These are phyloP conservation scores for Fusarium longipes DNA, from an alignment of 2,329 filamentous ascomycete genomes.

Conservation along the genomic window DNA sequence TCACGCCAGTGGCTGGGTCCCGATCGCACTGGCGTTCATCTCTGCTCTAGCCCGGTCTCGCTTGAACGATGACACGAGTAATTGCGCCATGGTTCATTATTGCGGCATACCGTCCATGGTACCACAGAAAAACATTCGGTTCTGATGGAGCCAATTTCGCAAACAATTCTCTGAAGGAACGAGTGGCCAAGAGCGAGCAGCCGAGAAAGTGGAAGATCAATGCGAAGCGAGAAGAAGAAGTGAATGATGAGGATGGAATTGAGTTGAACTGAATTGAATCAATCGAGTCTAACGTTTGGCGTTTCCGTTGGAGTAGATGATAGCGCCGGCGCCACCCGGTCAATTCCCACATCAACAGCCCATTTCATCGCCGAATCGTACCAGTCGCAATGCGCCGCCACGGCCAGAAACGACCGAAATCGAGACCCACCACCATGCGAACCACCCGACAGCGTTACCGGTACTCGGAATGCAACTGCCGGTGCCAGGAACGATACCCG, in stretches of 20 bases:
- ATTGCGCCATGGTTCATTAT: slow-evolving; percentile 18
- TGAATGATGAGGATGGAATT: slow-evolving; percentile 16
- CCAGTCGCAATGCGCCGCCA: slow-evolving; percentile 41
- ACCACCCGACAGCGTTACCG: slow-evolving; percentile 24
- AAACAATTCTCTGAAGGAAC: slow-evolving; percentile 1
- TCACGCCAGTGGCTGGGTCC: slow-evolving; percentile 46
- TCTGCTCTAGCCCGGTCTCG: slow-evolving; percentile 5
- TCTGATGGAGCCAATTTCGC: slow-evolving; percentile 11
- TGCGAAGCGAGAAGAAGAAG: background rate
- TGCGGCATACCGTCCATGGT: slow-evolving; percentile 1
- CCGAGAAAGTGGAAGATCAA: slow-evolving; percentile 4
- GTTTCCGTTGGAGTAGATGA: slow-evolving; percentile 40
- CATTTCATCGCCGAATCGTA: slow-evolving; percentile 47
- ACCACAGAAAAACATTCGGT: slow-evolving; percentile 3
- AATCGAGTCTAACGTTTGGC: slow-evolving; percentile 37
- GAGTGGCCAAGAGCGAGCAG: slow-evolving; percentile 5
- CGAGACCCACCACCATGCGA: slow-evolving; percentile 39
- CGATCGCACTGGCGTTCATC: slow-evolving; percentile 24
- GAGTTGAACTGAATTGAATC: slow-evolving; percentile 4
- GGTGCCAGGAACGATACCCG: slow-evolving; percentile 15
- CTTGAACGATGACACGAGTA: slow-evolving; percentile 17
- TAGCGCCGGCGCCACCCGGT: slow-evolving; percentile 41
- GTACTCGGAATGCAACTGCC: slow-evolving; percentile 37
- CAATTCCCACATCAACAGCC: slow-evolving; percentile 45
- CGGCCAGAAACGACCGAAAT: slow-evolving; percentile 43